Conservation (phyloP, 73 alveolate genomes). For the Paraurostyla sp. region DNA sequence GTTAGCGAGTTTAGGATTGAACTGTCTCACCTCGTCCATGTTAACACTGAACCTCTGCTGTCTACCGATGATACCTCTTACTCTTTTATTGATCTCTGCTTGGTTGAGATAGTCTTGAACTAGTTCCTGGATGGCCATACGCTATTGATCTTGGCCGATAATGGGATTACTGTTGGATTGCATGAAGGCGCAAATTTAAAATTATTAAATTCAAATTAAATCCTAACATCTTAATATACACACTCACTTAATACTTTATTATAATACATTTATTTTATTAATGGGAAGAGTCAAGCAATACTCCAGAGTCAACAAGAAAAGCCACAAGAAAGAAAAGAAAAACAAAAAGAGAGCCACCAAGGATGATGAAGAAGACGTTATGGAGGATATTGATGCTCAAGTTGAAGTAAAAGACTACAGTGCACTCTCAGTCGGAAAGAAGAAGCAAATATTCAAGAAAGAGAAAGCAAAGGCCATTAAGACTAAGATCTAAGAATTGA, state of each 20-base stretch:
- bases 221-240: not conserved
- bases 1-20: slow-evolving; percentile 74
- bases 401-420: no score
- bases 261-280: no score
- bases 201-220: not conserved
- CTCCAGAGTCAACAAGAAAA: not conserved
- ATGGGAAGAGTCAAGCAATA: slow-evolving; percentile 56
- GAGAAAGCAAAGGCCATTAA: slow-evolving; percentile 50
- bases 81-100: not conserved
- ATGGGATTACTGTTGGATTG: not conserved
- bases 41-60: slow-evolving; percentile 68
- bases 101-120: slow-evolving; percentile 45
- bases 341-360: not conserved
- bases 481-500: slow-evolving; percentile 18
- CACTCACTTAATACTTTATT: not conserved
- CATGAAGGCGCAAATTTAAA: not conserved
- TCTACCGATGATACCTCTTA: slow-evolving; percentile 28
- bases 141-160: not conserved
- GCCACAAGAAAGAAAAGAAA: not conserved
- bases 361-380: not conserved
- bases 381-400: not conserved
- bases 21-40: slow-evolving; percentile 81
- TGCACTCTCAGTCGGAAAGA: slow-evolving; percentile 48
- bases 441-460: slow-evolving; percentile 25
- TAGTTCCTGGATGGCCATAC: not conserved